Percentiles rank a stretch among this genome's conserved stretches.
phyloP scores from a whole-genome alignment of 1,284 basidiomycete genomes.

The Peniophora sp. region DNA sequence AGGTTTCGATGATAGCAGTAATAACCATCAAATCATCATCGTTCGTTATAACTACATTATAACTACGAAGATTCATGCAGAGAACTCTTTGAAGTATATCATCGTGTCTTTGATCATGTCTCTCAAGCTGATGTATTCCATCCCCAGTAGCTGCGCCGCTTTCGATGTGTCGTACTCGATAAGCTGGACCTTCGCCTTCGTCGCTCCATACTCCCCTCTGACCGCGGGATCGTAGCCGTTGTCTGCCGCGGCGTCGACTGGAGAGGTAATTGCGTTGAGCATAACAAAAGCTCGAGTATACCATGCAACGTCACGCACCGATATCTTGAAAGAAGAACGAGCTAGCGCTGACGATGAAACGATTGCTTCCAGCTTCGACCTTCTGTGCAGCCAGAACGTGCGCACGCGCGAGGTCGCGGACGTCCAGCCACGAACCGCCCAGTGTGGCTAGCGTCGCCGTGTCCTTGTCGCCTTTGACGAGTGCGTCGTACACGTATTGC shows the following conservation, averaged over 20 bases:
- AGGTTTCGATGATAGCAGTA: no score
- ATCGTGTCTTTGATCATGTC: constrained; percentile 34
- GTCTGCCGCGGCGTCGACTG: no score
- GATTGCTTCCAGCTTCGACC: constrained; percentile 33
- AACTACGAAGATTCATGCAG: constrained; percentile 12
- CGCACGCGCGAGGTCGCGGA: constrained; percentile 36
- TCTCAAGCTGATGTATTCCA: constrained; percentile 36
- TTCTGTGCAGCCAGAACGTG: constrained; percentile 35
- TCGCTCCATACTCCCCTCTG: constrained; percentile 15
- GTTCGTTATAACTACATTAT: no score
- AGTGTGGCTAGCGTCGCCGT: background rate
- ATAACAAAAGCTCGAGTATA: no score
- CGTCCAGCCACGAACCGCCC: constrained; percentile 30
- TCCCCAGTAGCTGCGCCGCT: constrained; percentile 32
- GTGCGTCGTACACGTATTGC: constrained; percentile 23
- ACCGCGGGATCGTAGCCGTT: no score
- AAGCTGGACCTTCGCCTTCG: constrained; percentile 20
- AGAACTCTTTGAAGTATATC: constrained; percentile 25
- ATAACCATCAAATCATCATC: no score
- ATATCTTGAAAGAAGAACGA: constrained; percentile 24
- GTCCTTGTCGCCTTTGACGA: constrained; percentile 14
- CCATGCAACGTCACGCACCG: constrained; percentile 9
- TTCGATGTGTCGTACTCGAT: constrained; percentile 27
- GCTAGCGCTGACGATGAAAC: constrained; percentile 28
- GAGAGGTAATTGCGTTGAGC: no score